phyloP scores from a whole-genome alignment of 176 grass and related monocot genomes.

The Triticum turgidum region DNA sequence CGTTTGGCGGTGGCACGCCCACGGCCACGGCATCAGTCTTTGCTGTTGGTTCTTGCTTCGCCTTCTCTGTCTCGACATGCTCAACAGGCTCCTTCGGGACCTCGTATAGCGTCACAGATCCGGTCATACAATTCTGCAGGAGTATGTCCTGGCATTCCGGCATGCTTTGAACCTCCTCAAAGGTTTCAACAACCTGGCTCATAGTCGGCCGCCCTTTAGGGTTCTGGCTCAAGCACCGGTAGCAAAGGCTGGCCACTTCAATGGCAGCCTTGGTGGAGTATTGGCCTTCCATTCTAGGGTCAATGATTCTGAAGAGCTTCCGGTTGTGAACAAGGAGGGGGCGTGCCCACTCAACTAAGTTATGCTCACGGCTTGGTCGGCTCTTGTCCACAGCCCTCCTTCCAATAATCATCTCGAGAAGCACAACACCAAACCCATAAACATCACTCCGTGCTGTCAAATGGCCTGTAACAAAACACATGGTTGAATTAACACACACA shows the following conservation, averaged over 20 bases:
- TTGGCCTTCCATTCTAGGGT: conserved; percentile 88
- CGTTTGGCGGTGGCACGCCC: conserved; percentile 5
- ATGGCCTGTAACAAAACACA: conserved; percentile 61
- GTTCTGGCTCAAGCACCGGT: conserved; percentile 83
- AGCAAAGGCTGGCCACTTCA: conserved; percentile 70
- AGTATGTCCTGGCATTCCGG: conserved; percentile 71
- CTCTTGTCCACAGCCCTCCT: conserved; percentile 87
- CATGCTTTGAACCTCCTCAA: conserved; percentile 66
- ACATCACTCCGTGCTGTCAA: conserved; percentile 86
- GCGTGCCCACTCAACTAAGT: conserved; percentile 93
- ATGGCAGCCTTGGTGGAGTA: conserved; percentile 70
- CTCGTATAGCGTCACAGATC: conserved; percentile 68
- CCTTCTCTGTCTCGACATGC: conserved; percentile 41
- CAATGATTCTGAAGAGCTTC: conserved; percentile 83
- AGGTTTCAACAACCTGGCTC: conserved; percentile 61
- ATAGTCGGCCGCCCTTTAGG: conserved; percentile 82
- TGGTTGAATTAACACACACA: conserved; percentile 22
- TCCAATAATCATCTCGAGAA: conserved; percentile 90
- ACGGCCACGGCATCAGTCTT: background rate
- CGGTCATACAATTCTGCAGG: conserved; percentile 45
- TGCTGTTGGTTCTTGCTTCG: conserved; percentile 38
- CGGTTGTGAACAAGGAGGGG: conserved; percentile 81
- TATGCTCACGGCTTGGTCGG: conserved; percentile 68
- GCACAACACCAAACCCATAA: conserved; percentile 92
- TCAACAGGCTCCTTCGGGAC: conserved; percentile 61